These are phyloP conservation scores for Metarhizium humberi DNA, from an alignment of 2,329 filamentous ascomycete genomes.

Conservation along the genomic window DNA sequence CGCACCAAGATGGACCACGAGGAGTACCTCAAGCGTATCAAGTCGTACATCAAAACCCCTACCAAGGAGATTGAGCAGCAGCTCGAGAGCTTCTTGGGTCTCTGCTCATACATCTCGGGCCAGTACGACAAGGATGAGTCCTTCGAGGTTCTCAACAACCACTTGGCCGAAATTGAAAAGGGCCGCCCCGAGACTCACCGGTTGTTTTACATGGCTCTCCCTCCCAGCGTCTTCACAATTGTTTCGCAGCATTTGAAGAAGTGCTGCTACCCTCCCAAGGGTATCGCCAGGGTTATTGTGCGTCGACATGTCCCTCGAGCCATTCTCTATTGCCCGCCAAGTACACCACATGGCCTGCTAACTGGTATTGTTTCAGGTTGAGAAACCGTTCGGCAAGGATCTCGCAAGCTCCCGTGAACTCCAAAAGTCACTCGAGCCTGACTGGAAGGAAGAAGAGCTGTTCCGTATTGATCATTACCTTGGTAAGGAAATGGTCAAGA, in stretches of 20 bases:
- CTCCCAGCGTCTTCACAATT: conserved; percentile 94
- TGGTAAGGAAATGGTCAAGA: conserved; percentile 99
- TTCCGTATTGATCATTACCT: conserved; percentile 99
- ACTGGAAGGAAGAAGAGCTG: conserved; percentile 98
- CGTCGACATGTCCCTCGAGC: conserved; percentile 22
- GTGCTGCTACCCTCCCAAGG: conserved; percentile 88
- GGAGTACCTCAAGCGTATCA: conserved; percentile 89
- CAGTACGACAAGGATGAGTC: conserved; percentile 97
- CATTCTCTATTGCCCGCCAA: conserved; percentile 5
- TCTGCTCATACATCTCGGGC: conserved; percentile 92
- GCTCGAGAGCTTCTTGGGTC: conserved; percentile 75
- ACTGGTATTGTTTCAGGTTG: conserved; percentile 52
- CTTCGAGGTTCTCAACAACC: conserved; percentile 75
- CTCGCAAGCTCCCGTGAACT: conserved; percentile 87
- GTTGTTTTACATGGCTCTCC: conserved; percentile 98
- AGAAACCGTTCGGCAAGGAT: conserved; percentile 99
- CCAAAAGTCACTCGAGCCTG: conserved; percentile 87
- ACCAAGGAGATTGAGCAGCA: conserved; percentile 97
- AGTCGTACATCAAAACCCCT: conserved; percentile 97
- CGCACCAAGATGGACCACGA: conserved; percentile 98
- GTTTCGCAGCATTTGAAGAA: conserved; percentile 96
- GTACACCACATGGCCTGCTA: not conserved
- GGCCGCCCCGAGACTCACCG: conserved; percentile 76
- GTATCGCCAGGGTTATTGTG: conserved; percentile 90
- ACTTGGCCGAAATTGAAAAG: conserved; percentile 78